phyloP scores from a whole-genome alignment of 139 green algal genomes.

The Raphidocelis subcapitata region DNA sequence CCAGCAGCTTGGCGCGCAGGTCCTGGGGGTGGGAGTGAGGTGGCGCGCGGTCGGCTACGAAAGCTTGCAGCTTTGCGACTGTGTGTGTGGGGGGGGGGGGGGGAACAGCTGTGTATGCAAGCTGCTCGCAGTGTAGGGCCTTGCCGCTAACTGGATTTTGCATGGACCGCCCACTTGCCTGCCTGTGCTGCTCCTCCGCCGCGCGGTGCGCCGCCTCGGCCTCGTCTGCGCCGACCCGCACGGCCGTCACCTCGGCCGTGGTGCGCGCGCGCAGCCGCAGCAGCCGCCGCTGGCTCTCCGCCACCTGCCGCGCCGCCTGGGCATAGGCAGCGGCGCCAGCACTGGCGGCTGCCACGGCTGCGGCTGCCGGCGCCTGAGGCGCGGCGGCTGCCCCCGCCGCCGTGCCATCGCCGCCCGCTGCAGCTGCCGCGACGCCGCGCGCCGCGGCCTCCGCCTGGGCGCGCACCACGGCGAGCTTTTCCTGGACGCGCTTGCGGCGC shows the following conservation, averaged over 20 bases:
- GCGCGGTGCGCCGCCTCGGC: slow-evolving; percentile 54
- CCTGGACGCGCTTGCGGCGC: slow-evolving; percentile 58
- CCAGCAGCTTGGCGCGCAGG: slow-evolving; percentile 66
- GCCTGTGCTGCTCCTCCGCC: slow-evolving; percentile 57
- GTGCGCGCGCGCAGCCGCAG: slow-evolving; percentile 55
- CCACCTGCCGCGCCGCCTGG: slow-evolving; percentile 67
- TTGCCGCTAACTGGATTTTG: too few species aligned
- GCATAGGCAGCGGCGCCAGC: slow-evolving; percentile 6
- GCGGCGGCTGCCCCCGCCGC: too few species aligned
- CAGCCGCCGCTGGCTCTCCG: slow-evolving; percentile 60
- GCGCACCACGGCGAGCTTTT: slow-evolving; percentile 48
- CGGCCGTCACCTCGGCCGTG: slow-evolving; percentile 55
- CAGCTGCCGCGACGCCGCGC: too few species aligned
- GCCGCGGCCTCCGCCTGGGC: too few species aligned
- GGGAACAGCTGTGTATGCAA: too few species aligned
- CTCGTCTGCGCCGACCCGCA: slow-evolving; percentile 58
- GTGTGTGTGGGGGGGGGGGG: too few species aligned
- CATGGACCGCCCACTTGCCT: too few species aligned
- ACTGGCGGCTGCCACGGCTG: background rate
- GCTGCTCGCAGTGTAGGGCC: too few species aligned
- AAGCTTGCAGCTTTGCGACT: too few species aligned
- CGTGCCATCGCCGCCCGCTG: too few species aligned
- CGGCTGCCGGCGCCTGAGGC: background rate
- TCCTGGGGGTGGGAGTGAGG: too few species aligned
- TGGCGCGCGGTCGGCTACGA: too few species aligned